These are phyloP conservation scores for Limonomyces culmigenus DNA, from an alignment of 1,284 basidiomycete species.

Conservation along the genomic window DNA sequence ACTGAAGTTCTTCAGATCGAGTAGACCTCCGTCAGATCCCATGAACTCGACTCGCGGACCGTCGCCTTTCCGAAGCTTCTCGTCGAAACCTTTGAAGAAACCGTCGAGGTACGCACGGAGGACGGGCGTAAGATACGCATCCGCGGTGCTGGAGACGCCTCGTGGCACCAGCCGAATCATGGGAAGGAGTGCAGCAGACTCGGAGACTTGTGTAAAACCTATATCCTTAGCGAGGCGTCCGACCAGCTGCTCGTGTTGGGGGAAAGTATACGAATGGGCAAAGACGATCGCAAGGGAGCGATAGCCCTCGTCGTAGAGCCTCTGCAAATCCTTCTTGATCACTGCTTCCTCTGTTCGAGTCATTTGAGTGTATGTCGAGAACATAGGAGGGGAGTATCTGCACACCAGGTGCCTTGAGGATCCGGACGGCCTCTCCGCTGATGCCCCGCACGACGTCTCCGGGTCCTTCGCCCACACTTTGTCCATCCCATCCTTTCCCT, in stretches of 20 bases:
- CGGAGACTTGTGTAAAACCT: conserved; percentile 80
- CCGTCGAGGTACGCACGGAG: conserved; percentile 78
- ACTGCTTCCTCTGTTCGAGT: conserved; percentile 23
- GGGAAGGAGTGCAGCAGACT: conserved; percentile 76
- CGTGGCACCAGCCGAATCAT: conserved; percentile 96
- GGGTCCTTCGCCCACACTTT: conserved; percentile 52
- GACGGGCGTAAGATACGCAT: conserved; percentile 93
- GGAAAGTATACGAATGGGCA: conserved; percentile 86
- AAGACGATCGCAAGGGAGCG: conserved; percentile 77
- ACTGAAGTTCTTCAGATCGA: conserved; percentile 73
- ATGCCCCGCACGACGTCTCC: conserved; percentile 70
- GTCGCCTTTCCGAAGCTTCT: conserved; percentile 31
- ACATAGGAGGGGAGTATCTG: background rate
- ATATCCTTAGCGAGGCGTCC: conserved; percentile 59
- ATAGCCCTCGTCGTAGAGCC: conserved; percentile 61
- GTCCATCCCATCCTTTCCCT: conserved; percentile 56
- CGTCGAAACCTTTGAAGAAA: conserved; percentile 82
- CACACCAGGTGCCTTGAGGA: conserved; percentile 61
- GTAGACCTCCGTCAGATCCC: conserved; percentile 78
- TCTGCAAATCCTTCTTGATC: conserved; percentile 33
- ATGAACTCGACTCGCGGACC: conserved; percentile 68
- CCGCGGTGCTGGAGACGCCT: conserved; percentile 84
- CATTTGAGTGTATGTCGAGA: conserved; percentile 21
- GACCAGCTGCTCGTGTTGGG: conserved; percentile 62
- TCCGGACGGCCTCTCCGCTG: conserved; percentile 83